These are phyloP conservation scores for Solanum corneliomulleri DNA, from an alignment of 257 asterid genomes.

Conservation along the genomic window DNA sequence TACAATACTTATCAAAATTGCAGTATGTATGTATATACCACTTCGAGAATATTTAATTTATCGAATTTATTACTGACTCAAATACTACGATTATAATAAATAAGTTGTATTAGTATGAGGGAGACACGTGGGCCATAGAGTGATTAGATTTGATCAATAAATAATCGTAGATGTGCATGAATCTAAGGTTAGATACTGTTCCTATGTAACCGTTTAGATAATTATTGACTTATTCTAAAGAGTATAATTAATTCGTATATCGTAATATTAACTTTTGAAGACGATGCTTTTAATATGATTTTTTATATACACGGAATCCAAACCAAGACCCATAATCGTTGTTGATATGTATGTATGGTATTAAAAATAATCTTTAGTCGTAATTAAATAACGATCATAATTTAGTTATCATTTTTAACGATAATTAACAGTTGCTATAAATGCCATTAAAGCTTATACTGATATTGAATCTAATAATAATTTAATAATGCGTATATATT, in stretches of 20 bases:
- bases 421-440: no score
- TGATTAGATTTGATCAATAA: background rate
- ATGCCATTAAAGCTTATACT: no score
- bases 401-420: no score
- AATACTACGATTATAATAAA: background rate
- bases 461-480: no score
- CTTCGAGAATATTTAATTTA: no score
- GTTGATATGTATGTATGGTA: background rate
- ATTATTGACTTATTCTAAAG: background rate
- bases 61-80: accelerated
- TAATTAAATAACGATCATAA: no score
- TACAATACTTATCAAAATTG: no score
- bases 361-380: no score
- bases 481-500: no score
- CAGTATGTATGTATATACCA: background rate
- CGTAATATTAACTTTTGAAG: background rate
- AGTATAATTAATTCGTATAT: background rate
- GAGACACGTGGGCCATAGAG: constrained; percentile 20
- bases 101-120: background rate
- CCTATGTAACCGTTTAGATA: background rate
- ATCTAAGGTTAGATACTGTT: constrained; percentile 14
- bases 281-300: accelerated
- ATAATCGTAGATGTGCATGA: background rate
- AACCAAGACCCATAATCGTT: background rate
- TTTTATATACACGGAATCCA: background rate